Conservation (phyloP, 139 green algal genomes). For the Chlamydomonas eustigma region DNA sequence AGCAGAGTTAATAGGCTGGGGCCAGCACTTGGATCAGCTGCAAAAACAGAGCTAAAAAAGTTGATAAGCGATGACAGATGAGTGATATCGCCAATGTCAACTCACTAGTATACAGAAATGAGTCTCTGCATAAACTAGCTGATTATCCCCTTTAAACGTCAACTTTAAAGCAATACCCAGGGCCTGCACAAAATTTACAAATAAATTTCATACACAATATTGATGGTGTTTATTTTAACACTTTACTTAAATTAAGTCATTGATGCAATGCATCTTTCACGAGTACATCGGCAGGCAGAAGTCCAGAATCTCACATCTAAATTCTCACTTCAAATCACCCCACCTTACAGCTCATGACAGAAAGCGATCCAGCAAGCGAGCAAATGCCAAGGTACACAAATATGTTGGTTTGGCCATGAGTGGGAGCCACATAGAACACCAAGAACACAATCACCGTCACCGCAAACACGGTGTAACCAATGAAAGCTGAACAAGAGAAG, state of each 20-base stretch:
- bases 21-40: no score
- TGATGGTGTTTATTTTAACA: no score
- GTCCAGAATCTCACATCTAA: no score
- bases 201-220: no score
- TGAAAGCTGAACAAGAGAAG: slow-evolving; percentile 63
- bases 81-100: neutral
- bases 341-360: slow-evolving; percentile 94
- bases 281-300: no score
- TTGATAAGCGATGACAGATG: no score
- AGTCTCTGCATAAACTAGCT: slow-evolving; percentile 71
- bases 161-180: slow-evolving; percentile 95
- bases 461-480: slow-evolving; percentile 69
- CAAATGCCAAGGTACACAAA: slow-evolving; percentile 96
- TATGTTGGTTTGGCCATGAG: slow-evolving; percentile 70
- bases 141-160: slow-evolving; percentile 89
- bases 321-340: no score
- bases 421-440: slow-evolving; percentile 36
- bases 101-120: slow-evolving; percentile 69
- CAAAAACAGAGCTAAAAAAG: no score
- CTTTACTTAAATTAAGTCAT: no score
- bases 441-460: slow-evolving; percentile 50
- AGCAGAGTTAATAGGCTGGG: no score
- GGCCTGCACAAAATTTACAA: no score
- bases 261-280: no score
- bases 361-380: slow-evolving; percentile 87